Evolutionary conservation across 371 early-diverging fungal genomes (phyloP).

Genomic region (Nematocida ironsii): DNA sequence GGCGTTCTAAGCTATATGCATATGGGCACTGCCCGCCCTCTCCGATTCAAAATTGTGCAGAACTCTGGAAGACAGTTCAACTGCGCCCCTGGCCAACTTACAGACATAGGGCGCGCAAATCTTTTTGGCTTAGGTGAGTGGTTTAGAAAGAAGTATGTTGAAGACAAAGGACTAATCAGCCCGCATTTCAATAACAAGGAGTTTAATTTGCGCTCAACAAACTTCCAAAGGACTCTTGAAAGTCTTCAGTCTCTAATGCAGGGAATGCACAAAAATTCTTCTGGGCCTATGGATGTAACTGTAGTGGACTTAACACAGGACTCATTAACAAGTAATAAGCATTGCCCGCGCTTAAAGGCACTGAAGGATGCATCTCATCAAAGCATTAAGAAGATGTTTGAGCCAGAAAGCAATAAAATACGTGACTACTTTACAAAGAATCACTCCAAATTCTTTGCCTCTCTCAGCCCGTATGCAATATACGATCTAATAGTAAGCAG

Average conservation of each 20-base stretch:
- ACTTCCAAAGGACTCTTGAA: slow-evolving; percentile 57
- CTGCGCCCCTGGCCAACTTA: slow-evolving; percentile 58
- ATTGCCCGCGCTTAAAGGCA: slow-evolving; percentile 54
- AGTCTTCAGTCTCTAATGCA: slow-evolving; percentile 58
- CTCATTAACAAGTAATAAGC: slow-evolving; percentile 27
- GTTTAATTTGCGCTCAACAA: slow-evolving; percentile 47
- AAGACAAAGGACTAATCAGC: slow-evolving; percentile 16
- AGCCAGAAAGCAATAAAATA: slow-evolving; percentile 15
- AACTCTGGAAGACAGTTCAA: slow-evolving; percentile 46
- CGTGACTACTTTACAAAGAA: slow-evolving; percentile 43
- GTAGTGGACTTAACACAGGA: slow-evolving; percentile 52
- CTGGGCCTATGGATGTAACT: slow-evolving; percentile 6
- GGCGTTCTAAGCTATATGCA: slow-evolving; percentile 14
- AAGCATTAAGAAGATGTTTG: slow-evolving; percentile 23
- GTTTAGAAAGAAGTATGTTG: slow-evolving; percentile 39
- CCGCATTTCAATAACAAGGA: slow-evolving; percentile 32
- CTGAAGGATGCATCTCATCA: slow-evolving; percentile 23
- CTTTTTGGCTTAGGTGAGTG: slow-evolving; percentile 42
- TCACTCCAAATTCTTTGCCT: slow-evolving; percentile 9
- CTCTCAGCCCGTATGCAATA: slow-evolving; percentile 51
- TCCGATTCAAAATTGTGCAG: slow-evolving; percentile 19
- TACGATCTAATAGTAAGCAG: slow-evolving; percentile 53
- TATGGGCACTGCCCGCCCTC: slow-evolving; percentile 13
- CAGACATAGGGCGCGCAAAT: slow-evolving; percentile 37
- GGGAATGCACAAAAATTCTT: slow-evolving; percentile 32